A percentile compares a stretch with the other conserved stretches of the same genome.
Evolutionary conservation across 768 basidiomycete species (phyloP).

Genomic region (Boletus huronensis): DNA sequence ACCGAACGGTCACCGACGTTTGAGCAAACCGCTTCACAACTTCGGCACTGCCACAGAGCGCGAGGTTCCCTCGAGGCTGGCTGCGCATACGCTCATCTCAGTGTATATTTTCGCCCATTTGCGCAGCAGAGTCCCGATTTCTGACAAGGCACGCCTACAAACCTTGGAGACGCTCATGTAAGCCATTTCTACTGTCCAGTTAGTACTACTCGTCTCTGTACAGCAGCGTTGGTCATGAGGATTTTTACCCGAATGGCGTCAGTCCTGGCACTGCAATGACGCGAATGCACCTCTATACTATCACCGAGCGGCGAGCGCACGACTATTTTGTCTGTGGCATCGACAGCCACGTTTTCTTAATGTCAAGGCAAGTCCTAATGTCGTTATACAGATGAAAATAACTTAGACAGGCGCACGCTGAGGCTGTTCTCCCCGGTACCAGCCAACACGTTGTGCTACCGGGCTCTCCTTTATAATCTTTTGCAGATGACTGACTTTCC

Average conservation of each 20-base stretch:
- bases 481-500: slow-evolving; percentile 15
- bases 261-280: slow-evolving; percentile 23
- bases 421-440: slow-evolving; percentile 26
- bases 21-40: background rate
- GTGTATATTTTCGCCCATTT: background rate
- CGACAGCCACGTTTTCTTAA: slow-evolving; percentile 27
- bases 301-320: slow-evolving; percentile 15
- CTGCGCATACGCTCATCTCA: background rate
- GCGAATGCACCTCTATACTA: slow-evolving; percentile 5
- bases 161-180: background rate
- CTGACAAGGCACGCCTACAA: slow-evolving; percentile 3
- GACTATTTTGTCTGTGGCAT: slow-evolving; percentile 9
- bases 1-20: slow-evolving; percentile 5
- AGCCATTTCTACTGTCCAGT: background rate
- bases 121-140: background rate
- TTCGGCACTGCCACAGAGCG: slow-evolving; percentile 22
- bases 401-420: slow-evolving; percentile 12
- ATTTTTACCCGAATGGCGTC: slow-evolving; percentile 5
- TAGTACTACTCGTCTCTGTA: background rate
- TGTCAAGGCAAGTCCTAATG: slow-evolving; percentile 15
- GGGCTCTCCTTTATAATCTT: slow-evolving; percentile 26
- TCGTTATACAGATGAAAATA: slow-evolving; percentile 16
- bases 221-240: slow-evolving; percentile 9
- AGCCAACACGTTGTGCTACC: slow-evolving; percentile 22
- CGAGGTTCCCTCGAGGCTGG: slow-evolving; percentile 28